Conservation (phyloP, 1,139 yeast species). For the Saccharomyces hybrid region DNA sequence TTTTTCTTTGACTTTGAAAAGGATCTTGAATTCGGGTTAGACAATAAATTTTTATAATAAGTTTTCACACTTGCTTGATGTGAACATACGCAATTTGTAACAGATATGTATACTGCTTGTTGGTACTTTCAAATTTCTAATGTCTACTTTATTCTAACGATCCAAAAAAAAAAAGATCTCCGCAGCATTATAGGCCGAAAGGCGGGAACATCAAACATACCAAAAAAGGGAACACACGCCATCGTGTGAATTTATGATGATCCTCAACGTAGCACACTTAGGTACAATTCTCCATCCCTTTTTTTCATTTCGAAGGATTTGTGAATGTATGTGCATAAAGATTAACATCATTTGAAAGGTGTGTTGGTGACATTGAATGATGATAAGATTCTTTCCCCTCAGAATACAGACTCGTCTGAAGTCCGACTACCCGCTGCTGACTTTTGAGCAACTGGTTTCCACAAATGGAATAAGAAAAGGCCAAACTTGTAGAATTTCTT, state of each 20-base stretch:
- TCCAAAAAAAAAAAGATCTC: too few species aligned
- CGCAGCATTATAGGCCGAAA: neutral
- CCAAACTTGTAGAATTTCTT: conserved; percentile 6
- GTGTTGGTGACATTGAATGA: neutral
- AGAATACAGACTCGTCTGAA: neutral
- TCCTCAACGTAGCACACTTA: neutral
- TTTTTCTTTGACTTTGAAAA: neutral
- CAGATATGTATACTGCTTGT: neutral
- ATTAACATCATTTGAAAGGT: neutral
- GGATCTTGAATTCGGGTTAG: neutral
- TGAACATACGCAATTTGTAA: neutral
- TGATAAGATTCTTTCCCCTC: neutral
- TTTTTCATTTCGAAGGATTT: too few species aligned
- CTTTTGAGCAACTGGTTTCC: neutral
- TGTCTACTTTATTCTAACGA: too few species aligned
- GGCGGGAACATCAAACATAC: neutral
- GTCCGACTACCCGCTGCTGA: neutral
- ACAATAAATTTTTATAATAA: neutral
- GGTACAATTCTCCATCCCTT: too few species aligned
- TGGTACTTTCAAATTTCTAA: neutral
- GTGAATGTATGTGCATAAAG: neutral
- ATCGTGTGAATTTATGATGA: neutral
- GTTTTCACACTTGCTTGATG: neutral
- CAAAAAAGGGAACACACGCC: neutral
- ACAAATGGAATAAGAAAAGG: neutral